A percentile compares a stretch with the other conserved stretches of the same genome.
phyloP scores from a whole-genome alignment of 2,329 filamentous ascomycete genomes.

The Colletotrichum sp. region DNA sequence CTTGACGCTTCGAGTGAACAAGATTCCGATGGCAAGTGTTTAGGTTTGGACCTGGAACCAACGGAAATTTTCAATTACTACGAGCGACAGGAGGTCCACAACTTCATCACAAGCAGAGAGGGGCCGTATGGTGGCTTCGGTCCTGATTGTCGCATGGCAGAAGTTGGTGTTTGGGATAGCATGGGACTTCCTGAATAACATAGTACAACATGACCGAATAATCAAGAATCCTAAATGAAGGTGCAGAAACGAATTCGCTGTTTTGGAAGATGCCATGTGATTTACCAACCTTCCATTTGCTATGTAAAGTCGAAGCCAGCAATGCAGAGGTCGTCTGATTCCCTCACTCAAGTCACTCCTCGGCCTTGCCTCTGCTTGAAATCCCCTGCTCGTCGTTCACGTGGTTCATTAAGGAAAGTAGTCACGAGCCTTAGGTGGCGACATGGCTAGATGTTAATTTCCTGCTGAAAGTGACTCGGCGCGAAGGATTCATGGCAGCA shows the following conservation, averaged over 20 bases:
- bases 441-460: background rate
- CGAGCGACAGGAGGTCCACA: background rate
- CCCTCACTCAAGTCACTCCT: background rate
- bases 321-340: background rate
- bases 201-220: background rate
- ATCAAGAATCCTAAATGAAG: background rate
- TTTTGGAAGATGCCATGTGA: background rate
- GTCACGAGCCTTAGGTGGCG: background rate
- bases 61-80: background rate
- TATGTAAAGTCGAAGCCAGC: background rate
- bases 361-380: background rate
- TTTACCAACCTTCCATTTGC: background rate
- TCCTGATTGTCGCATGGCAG: background rate
- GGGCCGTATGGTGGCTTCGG: background rate
- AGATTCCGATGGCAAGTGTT: background rate
- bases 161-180: background rate
- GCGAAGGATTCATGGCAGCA: background rate
- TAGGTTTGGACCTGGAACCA: background rate
- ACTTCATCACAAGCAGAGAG: background rate
- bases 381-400: background rate
- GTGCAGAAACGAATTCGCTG: background rate
- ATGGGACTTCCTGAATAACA: background rate
- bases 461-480: background rate
- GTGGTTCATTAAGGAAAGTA: background rate
- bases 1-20: background rate